Conservation (phyloP, 2,329 filamentous ascomycete species). For the Aspergillus flavus region DNA sequence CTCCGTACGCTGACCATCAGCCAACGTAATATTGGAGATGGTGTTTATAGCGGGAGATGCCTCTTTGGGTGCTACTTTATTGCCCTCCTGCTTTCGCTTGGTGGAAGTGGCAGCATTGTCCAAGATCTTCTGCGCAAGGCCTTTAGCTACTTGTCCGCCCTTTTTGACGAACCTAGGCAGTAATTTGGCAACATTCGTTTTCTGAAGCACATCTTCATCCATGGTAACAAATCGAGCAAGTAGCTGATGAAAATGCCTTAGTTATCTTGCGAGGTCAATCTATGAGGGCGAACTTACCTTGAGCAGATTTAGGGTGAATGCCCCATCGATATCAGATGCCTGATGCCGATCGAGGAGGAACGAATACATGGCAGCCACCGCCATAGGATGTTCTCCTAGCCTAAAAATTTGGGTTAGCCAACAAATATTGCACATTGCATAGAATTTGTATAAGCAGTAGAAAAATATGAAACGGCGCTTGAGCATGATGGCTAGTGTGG, state of each 20-base stretch:
- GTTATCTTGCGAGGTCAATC: slow-evolving; percentile 9
- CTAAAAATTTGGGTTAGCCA: slow-evolving; percentile 39
- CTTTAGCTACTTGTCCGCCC: slow-evolving; percentile 59
- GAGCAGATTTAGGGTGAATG: slow-evolving; percentile 47
- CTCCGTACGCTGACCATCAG: slow-evolving; percentile 24
- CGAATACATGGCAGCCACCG: slow-evolving; percentile 50
- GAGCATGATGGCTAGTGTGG: background rate
- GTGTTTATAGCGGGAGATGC: slow-evolving; percentile 30
- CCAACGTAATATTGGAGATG: slow-evolving; percentile 14
- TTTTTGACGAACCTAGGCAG: slow-evolving; percentile 61
- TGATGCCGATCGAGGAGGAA: slow-evolving; percentile 53
- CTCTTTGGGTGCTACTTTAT: slow-evolving; percentile 42
- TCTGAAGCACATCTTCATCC: slow-evolving; percentile 60
- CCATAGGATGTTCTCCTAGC: slow-evolving; percentile 53
- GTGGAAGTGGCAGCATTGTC: slow-evolving; percentile 50
- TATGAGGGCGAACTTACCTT: slow-evolving; percentile 40
- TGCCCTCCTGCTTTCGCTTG: slow-evolving; percentile 45
- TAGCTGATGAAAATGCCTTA: slow-evolving; percentile 44
- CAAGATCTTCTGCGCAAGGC: slow-evolving; percentile 58
- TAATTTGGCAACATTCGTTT: slow-evolving; percentile 62
- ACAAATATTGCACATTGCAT: slow-evolving; percentile 1
- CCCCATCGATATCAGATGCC: slow-evolving; percentile 50
- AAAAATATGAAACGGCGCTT: background rate
- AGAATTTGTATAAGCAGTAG: background rate
- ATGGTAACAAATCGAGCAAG: slow-evolving; percentile 60